Evolutionary conservation across 192 early-diverging fungal species (phyloP), one percentile per base, ranked within the genome.

Genomic region (Phycomyces nitens): DNA sequence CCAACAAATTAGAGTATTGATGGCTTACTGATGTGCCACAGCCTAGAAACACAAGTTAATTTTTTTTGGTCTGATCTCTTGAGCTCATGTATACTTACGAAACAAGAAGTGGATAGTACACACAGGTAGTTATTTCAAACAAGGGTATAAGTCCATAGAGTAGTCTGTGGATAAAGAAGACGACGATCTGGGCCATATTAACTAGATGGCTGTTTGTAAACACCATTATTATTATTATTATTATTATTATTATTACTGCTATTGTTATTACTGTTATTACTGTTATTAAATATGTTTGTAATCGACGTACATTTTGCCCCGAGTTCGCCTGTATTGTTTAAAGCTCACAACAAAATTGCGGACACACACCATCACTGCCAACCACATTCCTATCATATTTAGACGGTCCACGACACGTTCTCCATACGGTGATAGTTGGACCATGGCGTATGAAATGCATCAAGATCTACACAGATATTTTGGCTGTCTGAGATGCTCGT

Each of bases 341-440:
- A 49, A 53, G 11, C 72, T 69, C 1, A 74, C 59, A 3, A 61
- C 9, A 26, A 62, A 62, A 20, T 74, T 74, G 47, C 72, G 54
- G 38, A 42, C 34, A 44, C 63, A 74, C 27, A 74, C 27, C 3
- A 70, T 6, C 42, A 69, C 58, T 12, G 66, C 57, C 16, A 69
- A 7, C 52, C 67, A 74, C 66, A 66, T 69, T 20, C 63, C 62
- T 40, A 74, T 62, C 58, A 74, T 69, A 34, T 60, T 62, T 21
- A 74, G n/a, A n/a, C 64, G 40, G 60, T 74, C 63, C 14, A 74
- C 39, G 1, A 74, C 68, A 22, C 63, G 51, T 18, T 50, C 58
- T 15, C 58, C 62, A 58, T 74, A 74, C 0, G 38, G 18, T 56
- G 66, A 56, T 6, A 74, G 34, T 18, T 69, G 52, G 14, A 56